These are phyloP conservation scores for Hyaloscypha finlandica DNA, from an alignment of 495 filamentous ascomycete genomes.

Conservation along the genomic window DNA sequence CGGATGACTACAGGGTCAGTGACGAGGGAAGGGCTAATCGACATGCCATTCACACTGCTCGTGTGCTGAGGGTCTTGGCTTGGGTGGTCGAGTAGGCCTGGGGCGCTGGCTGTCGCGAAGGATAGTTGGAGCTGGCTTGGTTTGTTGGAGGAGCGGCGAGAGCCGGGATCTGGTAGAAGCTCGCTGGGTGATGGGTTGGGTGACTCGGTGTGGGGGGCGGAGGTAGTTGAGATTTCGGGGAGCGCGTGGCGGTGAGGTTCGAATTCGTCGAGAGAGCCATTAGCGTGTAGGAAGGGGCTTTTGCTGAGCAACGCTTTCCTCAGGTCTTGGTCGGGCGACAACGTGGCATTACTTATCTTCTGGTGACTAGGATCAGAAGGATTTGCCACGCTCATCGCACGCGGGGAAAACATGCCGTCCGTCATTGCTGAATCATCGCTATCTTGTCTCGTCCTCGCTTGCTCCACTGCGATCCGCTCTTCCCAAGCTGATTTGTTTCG, in stretches of 20 bases:
- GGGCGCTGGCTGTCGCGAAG: conserved; percentile 22
- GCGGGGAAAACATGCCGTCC: conserved; percentile 42
- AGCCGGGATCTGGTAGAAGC: conserved; percentile 7
- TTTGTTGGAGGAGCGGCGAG: conserved; percentile 19
- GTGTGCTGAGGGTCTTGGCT: conserved; percentile 3
- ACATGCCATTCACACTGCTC: conserved; percentile 24
- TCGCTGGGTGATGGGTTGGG: conserved; percentile 18
- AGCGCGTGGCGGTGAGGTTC: conserved; percentile 12
- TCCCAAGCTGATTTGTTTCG: conserved; percentile 76
- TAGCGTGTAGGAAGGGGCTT: conserved; percentile 21
- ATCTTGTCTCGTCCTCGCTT: conserved; percentile 43
- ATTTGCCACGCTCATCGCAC: conserved; percentile 41
- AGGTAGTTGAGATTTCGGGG: conserved; percentile 16
- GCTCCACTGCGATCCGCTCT: conserved; percentile 55
- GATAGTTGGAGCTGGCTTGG: conserved; percentile 26
- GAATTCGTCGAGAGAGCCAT: conserved; percentile 22
- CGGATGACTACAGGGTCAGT: conserved; percentile 25
- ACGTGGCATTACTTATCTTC: conserved; percentile 29
- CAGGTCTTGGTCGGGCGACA: conserved; percentile 16
- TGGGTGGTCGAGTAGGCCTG: conserved; percentile 22
- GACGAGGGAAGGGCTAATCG: conserved; percentile 18
- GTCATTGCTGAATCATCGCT: conserved; percentile 28
- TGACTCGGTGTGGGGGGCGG: neutral
- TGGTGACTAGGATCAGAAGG: conserved; percentile 33
- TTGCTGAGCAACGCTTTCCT: conserved; percentile 25